Evolutionary conservation across 768 basidiomycete genomes (phyloP).

Genomic region (Kwoniella sp.): DNA sequence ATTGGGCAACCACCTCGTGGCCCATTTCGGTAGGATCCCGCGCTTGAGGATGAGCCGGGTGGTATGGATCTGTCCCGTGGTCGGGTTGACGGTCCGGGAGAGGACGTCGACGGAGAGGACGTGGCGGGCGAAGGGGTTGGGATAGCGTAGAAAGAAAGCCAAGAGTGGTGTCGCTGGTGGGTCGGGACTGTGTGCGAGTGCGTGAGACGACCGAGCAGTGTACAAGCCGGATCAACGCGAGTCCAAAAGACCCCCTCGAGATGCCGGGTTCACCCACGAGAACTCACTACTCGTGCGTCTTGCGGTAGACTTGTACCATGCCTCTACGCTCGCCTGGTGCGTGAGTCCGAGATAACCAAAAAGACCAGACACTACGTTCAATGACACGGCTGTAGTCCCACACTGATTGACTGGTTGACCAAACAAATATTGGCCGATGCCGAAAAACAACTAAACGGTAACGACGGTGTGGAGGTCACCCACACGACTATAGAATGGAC

Average conservation of each 20-base stretch:
- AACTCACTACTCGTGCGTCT: slow-evolving; percentile 39
- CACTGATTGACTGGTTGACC: no score
- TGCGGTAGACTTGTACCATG: slow-evolving; percentile 39
- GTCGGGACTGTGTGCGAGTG: slow-evolving; percentile 59
- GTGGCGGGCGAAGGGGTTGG: slow-evolving; percentile 89
- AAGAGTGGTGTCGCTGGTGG: slow-evolving; percentile 87
- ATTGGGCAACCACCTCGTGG: slow-evolving; percentile 64
- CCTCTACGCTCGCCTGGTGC: not conserved
- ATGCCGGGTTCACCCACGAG: not conserved
- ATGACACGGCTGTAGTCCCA: no score
- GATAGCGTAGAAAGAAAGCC: slow-evolving; percentile 91
- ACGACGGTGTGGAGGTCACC: no score
- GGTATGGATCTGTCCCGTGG: slow-evolving; percentile 69
- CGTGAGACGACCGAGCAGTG: not conserved
- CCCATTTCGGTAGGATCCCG: slow-evolving; percentile 88
- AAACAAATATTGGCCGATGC: no score
- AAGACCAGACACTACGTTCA: no score
- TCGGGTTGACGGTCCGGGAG: slow-evolving; percentile 67
- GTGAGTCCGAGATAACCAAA: no score
- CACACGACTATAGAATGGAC: no score
- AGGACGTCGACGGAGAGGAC: slow-evolving; percentile 94
- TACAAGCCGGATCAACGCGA: not conserved
- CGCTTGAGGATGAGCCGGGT: slow-evolving; percentile 88
- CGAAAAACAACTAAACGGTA: no score
- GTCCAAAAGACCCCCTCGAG: not conserved